These are phyloP conservation scores for Fusarium fujikuroi DNA, from an alignment of 2,329 filamentous ascomycete genomes.

Conservation along the genomic window DNA sequence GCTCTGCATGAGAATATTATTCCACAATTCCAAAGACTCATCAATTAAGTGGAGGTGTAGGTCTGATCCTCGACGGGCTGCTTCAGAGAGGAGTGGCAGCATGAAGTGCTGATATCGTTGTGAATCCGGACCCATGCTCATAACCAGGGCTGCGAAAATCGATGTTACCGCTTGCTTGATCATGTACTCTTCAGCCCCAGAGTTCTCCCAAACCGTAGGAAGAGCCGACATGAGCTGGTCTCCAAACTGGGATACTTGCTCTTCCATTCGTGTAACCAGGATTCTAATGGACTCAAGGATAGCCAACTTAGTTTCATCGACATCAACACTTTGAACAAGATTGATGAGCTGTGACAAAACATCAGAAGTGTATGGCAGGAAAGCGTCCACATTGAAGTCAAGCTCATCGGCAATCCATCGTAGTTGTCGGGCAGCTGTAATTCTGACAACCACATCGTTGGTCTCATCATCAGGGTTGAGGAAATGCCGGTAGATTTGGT, in stretches of 20 bases:
- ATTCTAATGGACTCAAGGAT: conserved; percentile 87
- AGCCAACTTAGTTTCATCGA: conserved; percentile 89
- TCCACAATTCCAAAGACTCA: conserved; percentile 92
- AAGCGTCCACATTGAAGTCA: conserved; percentile 78
- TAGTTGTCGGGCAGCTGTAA: conserved; percentile 89
- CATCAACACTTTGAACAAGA: conserved; percentile 81
- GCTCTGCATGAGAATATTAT: conserved; percentile 75
- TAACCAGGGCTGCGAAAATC: conserved; percentile 85
- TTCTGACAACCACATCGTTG: conserved; percentile 91
- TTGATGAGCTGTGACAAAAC: conserved; percentile 78
- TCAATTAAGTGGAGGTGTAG: conserved; percentile 86
- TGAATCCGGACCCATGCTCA: conserved; percentile 82
- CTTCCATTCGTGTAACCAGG: conserved; percentile 83
- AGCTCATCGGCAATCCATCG: conserved; percentile 85
- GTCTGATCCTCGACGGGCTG: conserved; percentile 79
- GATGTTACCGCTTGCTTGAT: conserved; percentile 94
- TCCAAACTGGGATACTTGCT: conserved; percentile 73
- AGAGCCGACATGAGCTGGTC: conserved; percentile 85
- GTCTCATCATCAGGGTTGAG: conserved; percentile 78
- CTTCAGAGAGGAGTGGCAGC: conserved; percentile 82
- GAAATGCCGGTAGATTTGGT: conserved; percentile 89
- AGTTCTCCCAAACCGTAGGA: conserved; percentile 85
- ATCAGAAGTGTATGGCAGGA: conserved; percentile 80
- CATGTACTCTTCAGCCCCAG: conserved; percentile 82
- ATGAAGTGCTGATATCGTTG: conserved; percentile 82